Evolutionary conservation across 257 asterid species (phyloP).

Genomic region (Primulina eburnea): DNA sequence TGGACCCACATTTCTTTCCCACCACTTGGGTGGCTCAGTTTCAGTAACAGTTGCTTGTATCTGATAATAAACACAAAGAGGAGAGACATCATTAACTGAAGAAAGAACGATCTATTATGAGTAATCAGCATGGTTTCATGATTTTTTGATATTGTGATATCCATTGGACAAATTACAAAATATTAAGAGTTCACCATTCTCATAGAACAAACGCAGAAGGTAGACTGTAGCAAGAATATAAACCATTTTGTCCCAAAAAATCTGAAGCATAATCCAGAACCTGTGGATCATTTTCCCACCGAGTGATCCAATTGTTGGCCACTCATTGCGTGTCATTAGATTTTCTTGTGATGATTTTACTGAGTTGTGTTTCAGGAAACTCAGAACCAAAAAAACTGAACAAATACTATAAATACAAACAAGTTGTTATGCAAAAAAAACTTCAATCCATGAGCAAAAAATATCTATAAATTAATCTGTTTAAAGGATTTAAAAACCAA

Average conservation of each 20-base stretch:
- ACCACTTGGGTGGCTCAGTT: constrained; percentile 78
- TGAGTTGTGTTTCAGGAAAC: not conserved
- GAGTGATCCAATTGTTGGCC: not conserved
- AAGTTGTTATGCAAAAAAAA: not conserved
- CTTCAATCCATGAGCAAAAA: not conserved
- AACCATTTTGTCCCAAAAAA: not conserved
- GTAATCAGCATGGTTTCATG: no score
- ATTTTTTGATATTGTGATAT: not conserved
- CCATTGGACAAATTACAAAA: not conserved
- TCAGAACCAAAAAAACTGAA: not conserved
- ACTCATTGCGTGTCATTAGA: not conserved
- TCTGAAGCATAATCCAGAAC: not conserved
- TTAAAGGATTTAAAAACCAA: not conserved
- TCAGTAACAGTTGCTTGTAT: constrained; percentile 57
- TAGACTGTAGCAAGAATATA: not conserved
- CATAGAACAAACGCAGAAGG: not conserved
- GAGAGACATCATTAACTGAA: constrained; percentile 17
- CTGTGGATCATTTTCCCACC: not conserved
- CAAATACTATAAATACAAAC: no score
- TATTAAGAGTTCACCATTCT: not conserved
- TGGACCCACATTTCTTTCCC: constrained; percentile 86
- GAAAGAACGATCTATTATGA: constrained; percentile 11
- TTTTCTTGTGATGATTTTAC: not conserved
- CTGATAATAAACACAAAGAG: constrained; percentile 33
- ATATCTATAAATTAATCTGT: no score